Evolutionary conservation across 352 stramenopile species (phyloP).

Genomic region (Pythium sp.): DNA sequence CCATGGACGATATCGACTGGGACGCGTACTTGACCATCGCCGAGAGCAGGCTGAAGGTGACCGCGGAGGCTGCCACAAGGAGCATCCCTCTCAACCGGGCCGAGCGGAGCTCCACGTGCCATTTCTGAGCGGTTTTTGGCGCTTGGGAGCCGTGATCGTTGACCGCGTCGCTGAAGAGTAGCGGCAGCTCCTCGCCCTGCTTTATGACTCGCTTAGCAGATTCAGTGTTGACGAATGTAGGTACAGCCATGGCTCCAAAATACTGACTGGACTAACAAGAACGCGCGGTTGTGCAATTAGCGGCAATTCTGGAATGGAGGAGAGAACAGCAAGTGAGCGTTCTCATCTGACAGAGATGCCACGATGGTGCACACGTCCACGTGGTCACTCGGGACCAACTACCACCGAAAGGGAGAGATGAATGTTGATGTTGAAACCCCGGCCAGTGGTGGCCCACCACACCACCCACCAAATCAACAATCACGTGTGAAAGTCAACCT

Average conservation of each 20-base stretch:
- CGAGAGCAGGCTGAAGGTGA: constrained; percentile 59
- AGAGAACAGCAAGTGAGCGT: background rate
- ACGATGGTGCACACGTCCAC: background rate
- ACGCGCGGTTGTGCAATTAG: no score
- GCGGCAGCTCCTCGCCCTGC: constrained; percentile 40
- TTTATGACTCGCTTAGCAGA: constrained; percentile 32
- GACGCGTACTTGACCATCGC: constrained; percentile 50
- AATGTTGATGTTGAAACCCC: background rate
- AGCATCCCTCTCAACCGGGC: constrained; percentile 26
- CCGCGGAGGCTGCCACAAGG: constrained; percentile 47
- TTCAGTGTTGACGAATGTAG: constrained; percentile 7
- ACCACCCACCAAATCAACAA: background rate
- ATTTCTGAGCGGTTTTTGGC: constrained; percentile 1
- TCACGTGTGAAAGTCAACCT: background rate
- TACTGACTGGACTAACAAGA: no score
- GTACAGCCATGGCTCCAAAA: background rate
- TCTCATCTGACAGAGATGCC: background rate
- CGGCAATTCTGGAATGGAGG: background rate
- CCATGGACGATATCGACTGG: constrained; percentile 47
- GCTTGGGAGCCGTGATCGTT: background rate
- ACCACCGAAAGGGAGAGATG: background rate
- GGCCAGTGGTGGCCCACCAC: no score
- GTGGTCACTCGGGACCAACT: background rate
- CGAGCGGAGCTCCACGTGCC: constrained; percentile 11
- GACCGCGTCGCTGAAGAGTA: constrained; percentile 24